Evolutionary conservation across 306 rosid species (phyloP).

Genomic region (Citrullus mucosospermus): DNA sequence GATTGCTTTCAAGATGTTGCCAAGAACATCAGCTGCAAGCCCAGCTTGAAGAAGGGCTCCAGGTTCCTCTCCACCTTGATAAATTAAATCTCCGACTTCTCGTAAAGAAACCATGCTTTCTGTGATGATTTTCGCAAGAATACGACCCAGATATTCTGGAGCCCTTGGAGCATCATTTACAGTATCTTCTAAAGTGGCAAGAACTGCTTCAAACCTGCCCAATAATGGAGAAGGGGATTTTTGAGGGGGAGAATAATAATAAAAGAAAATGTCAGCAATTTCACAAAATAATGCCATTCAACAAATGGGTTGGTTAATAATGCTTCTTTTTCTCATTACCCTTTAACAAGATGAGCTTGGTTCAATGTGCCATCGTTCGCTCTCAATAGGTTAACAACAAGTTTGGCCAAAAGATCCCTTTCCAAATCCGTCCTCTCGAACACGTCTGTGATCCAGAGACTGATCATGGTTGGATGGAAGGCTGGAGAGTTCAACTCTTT

Average conservation of each 20-base stretch:
- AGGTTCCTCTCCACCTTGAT: conserved; percentile 64
- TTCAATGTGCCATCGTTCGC: conserved; percentile 39
- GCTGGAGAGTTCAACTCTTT: conserved; percentile 66
- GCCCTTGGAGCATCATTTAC: conserved; percentile 88
- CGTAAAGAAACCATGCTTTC: conserved; percentile 42
- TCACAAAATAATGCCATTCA: not conserved
- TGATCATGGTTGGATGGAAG: conserved; percentile 75
- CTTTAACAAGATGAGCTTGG: conserved; percentile 52
- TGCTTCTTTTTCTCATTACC: conserved; percentile 28
- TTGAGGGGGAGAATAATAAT: too few relatives aligned
- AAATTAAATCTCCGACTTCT: conserved; percentile 47
- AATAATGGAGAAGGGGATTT: not conserved
- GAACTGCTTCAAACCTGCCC: conserved; percentile 59
- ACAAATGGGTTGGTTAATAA: not conserved
- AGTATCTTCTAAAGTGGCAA: conserved; percentile 55
- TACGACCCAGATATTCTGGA: conserved; percentile 58
- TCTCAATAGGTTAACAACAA: conserved; percentile 50
- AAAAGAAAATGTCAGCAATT: not conserved
- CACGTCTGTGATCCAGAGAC: conserved; percentile 73
- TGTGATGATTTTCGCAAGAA: conserved; percentile 38
- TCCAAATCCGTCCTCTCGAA: conserved; percentile 71
- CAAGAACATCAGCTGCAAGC: conserved; percentile 76
- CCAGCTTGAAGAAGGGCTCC: conserved; percentile 48
- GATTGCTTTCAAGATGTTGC: conserved; percentile 52
- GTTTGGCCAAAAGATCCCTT: conserved; percentile 57